These are phyloP conservation scores for Cystofilobasidium macerans DNA, from an alignment of 768 basidiomycete genomes.

Conservation along the genomic window DNA sequence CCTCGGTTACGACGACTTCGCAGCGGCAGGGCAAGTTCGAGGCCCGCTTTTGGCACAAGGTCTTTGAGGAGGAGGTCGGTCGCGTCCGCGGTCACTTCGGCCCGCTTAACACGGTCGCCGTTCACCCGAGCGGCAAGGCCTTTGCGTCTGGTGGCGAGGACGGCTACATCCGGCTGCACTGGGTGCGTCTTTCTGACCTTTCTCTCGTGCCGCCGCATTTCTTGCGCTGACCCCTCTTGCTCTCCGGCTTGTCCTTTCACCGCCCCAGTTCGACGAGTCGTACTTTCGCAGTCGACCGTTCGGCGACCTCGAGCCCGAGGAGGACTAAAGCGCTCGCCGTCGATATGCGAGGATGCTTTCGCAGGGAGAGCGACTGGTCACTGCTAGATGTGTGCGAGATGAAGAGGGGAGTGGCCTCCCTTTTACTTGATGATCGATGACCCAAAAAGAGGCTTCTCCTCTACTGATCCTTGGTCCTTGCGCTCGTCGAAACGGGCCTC, in stretches of 20 bases:
- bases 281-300: constrained; percentile 88
- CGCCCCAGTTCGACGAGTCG: constrained; percentile 78
- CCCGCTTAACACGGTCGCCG: constrained; percentile 58
- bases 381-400: background rate
- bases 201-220: background rate
- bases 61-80: constrained; percentile 93
- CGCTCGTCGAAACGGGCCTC: no score
- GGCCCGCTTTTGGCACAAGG: constrained; percentile 93
- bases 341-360: background rate
- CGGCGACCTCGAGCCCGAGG: constrained; percentile 69
- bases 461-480: no score
- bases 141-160: constrained; percentile 97
- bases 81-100: constrained; percentile 64
- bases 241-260: background rate
- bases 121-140: constrained; percentile 73
- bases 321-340: constrained; percentile 36
- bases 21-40: constrained; percentile 93
- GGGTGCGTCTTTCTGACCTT: constrained; percentile 30
- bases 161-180: constrained; percentile 51
- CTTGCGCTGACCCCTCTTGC: constrained; percentile 19
- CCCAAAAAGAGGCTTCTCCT: no score
- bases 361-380: background rate
- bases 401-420: background rate
- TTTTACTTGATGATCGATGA: no score
- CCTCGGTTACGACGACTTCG: constrained; percentile 92